Evolutionary conservation across 768 basidiomycete genomes (phyloP), one percentile per base, ranked within the genome.

Genomic region (Podaxis rugospora): DNA sequence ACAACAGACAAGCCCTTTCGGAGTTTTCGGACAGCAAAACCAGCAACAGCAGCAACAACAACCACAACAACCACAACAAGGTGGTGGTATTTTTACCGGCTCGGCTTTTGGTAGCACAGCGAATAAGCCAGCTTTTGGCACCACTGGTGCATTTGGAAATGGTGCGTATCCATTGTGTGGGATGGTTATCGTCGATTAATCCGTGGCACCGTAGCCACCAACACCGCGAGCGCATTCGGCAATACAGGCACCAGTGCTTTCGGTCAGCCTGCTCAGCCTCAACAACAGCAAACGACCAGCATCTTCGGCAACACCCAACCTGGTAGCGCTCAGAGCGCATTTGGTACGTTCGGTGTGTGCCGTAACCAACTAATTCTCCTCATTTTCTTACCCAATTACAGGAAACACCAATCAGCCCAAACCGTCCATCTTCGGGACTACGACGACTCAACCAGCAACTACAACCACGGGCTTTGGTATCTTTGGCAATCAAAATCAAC

Each of bases 21-120:
- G 82, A 61, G 69, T 78, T 1, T 88, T 89, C 70, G 83, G 82
- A 35, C 83, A 83, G 69, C 70, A 76, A 39, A 69, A 65, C 62
- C 75, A 59, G 27, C 83, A 83, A 69, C 71, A 68, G 65, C 70
- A 69, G 32, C 74, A 72, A 49, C 75, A 73, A 50, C 68, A 62
- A 47, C 66, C 64, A 18, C 72, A 72, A 56, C 71, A 70, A 63
- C 70, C 70, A 25, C 74, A 71, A 55, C 75, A 73, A 54, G 68
- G 68, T 46, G 60, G 66, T n/a, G 68, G 78, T 2, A 68, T 65
- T 14, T 68, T 67, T 55, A 64, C 67, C 27, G 58, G 66, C 7
- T 61, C 64, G 27, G 70, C 75, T 0, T 81, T 82, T 68, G 75
- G 72, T 5, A 70, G 49, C 55, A 68, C 67, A 6, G 68, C 71